Percentiles rank a stretch among this genome's conserved stretches.
Evolutionary conservation across 805 yeast genomes (phyloP).

Genomic region (Isabelozyma heimii): DNA sequence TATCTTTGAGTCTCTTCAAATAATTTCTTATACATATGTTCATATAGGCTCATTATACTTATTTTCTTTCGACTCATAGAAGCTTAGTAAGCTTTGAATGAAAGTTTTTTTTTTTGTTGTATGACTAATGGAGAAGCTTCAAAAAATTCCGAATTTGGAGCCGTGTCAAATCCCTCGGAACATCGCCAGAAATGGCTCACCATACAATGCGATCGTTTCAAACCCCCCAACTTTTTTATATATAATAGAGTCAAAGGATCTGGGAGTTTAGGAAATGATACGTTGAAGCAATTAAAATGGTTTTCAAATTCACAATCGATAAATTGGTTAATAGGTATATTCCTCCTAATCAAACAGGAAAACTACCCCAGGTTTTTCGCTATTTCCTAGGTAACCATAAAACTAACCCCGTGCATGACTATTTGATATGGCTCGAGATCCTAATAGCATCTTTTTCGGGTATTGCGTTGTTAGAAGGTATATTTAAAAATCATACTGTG

Average conservation of each 20-base stretch:
- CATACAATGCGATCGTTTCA: not conserved
- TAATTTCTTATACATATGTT: not conserved
- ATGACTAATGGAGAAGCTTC: too few relatives aligned
- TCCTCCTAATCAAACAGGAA: constrained; percentile 21
- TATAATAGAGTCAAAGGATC: not conserved
- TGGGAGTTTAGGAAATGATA: not conserved
- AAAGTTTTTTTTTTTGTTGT: too few relatives aligned
- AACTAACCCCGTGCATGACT: constrained; percentile 31
- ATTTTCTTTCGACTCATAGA: too few relatives aligned
- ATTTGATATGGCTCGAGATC: constrained; percentile 45
- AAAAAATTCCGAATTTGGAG: not conserved
- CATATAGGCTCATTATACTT: too few relatives aligned
- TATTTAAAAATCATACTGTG: constrained; percentile 38
- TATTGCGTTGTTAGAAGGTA: constrained; percentile 43
- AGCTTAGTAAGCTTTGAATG: too few relatives aligned
- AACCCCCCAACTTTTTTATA: not conserved
- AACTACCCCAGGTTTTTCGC: constrained; percentile 31
- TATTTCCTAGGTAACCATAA: constrained; percentile 40
- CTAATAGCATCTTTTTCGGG: constrained; percentile 47
- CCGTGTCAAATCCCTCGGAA: not conserved
- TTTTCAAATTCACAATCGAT: constrained; percentile 40
- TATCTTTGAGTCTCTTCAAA: not conserved
- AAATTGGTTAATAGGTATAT: constrained; percentile 22
- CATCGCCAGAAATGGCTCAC: not conserved
- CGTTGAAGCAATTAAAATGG: constrained; percentile 13